Evolutionary conservation across 2,329 filamentous ascomycete species (phyloP).

Genomic region (Xylaria sp.): DNA sequence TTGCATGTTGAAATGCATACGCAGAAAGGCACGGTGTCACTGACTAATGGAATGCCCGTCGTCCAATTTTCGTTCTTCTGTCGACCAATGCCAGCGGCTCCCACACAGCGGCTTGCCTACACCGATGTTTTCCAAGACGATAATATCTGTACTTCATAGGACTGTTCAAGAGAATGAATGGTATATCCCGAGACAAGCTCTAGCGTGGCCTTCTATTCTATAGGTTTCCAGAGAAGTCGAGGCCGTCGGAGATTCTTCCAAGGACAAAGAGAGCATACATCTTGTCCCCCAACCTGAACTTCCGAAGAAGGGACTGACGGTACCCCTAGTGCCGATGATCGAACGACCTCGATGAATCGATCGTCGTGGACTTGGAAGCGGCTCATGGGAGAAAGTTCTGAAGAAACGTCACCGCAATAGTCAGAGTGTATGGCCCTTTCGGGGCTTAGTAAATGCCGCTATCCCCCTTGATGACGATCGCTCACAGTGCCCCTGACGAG

Average conservation of each 20-base stretch:
- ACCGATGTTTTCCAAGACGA: conserved; percentile 1
- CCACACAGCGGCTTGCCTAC: neutral
- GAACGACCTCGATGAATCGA: conserved; percentile 13
- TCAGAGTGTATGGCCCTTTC: conserved; percentile 13
- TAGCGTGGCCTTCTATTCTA: neutral
- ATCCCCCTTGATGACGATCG: conserved; percentile 10
- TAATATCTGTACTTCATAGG: conserved; percentile 2
- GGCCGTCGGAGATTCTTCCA: too few species aligned
- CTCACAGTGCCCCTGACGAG: conserved; percentile 18
- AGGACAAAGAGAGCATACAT: neutral
- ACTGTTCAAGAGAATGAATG: neutral
- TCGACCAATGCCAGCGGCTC: neutral
- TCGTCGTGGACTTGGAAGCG: conserved; percentile 2
- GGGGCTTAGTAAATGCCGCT: conserved; percentile 5
- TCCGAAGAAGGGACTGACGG: neutral
- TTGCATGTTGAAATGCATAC: neutral
- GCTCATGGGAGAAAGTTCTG: neutral
- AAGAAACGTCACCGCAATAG: conserved; percentile 15
- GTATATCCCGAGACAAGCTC: neutral
- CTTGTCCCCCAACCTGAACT: neutral
- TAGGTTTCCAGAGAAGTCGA: too few species aligned
- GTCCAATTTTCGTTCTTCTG: neutral
- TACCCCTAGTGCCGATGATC: conserved; percentile 4
- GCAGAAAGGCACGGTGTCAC: neutral
- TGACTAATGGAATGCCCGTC: neutral